Conservation (phyloP, 2,329 filamentous ascomycete species). For the Sordariomycetes sp. region DNA sequence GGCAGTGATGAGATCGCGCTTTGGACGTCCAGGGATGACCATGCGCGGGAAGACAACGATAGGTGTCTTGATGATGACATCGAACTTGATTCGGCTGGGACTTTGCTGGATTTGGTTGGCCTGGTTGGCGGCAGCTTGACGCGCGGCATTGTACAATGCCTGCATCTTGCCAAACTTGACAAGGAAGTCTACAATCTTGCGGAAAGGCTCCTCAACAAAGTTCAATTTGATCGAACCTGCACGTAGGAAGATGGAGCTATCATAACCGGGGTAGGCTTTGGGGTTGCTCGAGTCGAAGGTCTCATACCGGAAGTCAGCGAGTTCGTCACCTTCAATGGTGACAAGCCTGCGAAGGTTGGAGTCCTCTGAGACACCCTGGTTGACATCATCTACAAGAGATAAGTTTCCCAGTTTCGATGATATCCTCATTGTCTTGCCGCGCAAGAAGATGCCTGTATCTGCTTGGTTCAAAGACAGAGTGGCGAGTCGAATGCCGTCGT, state of each 20-base stretch:
- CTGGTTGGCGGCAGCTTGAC: constrained; percentile 88
- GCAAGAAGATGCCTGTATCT: constrained; percentile 81
- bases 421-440: constrained; percentile 78
- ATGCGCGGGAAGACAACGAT: constrained; percentile 89
- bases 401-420: constrained; percentile 81
- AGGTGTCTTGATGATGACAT: constrained; percentile 86
- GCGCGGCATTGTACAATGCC: constrained; percentile 92
- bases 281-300: constrained; percentile 70
- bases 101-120: constrained; percentile 89
- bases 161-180: constrained; percentile 99
- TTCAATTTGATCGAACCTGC: constrained; percentile 95
- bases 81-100: constrained; percentile 85
- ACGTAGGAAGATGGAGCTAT: constrained; percentile 81
- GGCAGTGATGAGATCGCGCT: constrained; percentile 78
- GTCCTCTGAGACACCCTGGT: constrained; percentile 73
- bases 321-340: constrained; percentile 88
- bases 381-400: constrained; percentile 86
- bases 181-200: constrained; percentile 94
- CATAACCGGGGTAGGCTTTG: constrained; percentile 82
- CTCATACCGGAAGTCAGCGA: constrained; percentile 96
- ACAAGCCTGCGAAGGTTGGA: constrained; percentile 81
- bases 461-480: constrained; percentile 89
- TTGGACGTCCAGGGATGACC: constrained; percentile 58
- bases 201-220: constrained; percentile 93
- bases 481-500: constrained; percentile 89